phyloP scores from a whole-genome alignment of 2,329 filamentous ascomycete species.

The Tolypocladium cylindrosporum region DNA sequence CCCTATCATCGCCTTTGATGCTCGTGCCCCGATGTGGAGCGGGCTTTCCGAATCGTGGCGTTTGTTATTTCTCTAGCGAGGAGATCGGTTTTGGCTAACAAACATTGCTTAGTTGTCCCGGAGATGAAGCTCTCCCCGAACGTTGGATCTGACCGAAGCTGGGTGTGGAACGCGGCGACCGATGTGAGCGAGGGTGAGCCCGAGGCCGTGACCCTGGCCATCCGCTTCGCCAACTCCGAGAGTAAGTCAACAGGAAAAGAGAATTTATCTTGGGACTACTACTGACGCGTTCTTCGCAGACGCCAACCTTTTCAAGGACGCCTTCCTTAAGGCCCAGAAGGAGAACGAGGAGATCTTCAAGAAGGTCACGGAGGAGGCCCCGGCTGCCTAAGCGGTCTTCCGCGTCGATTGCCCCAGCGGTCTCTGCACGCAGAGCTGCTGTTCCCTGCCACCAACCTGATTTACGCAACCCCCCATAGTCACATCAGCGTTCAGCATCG shows the following conservation, averaged over 20 bases:
- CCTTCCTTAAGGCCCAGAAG: constrained; percentile 92
- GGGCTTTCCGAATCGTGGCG: not conserved
- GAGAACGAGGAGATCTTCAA: constrained; percentile 86
- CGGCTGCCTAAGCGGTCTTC: constrained; percentile 11
- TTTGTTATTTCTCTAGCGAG: not conserved
- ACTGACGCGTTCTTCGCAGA: constrained; percentile 41
- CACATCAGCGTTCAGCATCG: constrained; percentile 10
- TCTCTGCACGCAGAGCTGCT: constrained; percentile 2
- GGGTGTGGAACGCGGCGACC: constrained; percentile 97
- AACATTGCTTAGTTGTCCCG: constrained; percentile 59
- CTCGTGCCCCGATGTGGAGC: not conserved
- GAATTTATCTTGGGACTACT: not conserved
- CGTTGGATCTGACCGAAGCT: constrained; percentile 94
- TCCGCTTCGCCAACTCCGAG: constrained; percentile 95
- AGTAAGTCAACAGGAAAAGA: constrained; percentile 50
- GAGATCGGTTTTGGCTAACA: not conserved
- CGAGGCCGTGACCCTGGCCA: constrained; percentile 90
- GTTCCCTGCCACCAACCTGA: constrained; percentile 1
- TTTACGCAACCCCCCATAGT: constrained; percentile 6
- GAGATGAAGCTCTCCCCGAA: constrained; percentile 99
- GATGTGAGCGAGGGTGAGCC: constrained; percentile 98
- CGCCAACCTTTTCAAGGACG: constrained; percentile 94
- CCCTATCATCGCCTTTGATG: not conserved
- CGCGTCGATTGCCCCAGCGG: not conserved
- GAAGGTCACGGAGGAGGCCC: constrained; percentile 25